Evolutionary conservation across 306 rosid genomes (phyloP), one percentile per base, ranked within the genome.

Genomic region (Lathyrus oleraceus): DNA sequence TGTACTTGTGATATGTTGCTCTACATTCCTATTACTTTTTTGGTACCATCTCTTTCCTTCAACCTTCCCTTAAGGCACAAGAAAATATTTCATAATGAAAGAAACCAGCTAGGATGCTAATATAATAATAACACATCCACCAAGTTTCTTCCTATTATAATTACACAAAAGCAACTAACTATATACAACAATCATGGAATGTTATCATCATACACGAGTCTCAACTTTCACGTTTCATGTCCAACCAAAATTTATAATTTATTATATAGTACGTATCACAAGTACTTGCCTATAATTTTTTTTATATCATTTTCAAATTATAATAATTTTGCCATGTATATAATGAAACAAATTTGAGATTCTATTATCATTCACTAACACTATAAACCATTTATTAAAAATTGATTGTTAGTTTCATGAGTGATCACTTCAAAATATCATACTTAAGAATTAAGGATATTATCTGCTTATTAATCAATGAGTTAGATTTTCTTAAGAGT

Each of bases 51-150:
- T 78, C 52, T 67, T 64, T 53, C 77, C 72, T 63, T 61, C 21
- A 56, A 1, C 49, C 77, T 74, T 88, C 82, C 87, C 89, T 87
- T 89, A 69, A 79, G 70, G n/a, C 75, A 57, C 76, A 79, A 89
- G 96, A 82, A 80, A 81, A 87, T 71, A 49, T 56, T 79, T 79
- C 65, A 76, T 76, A 67, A 79, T 79, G 76, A 76, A 74, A 78
- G 1, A 43, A 23, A 74, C 61, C 59, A 57, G 83, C 78, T 78
- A 70, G 81, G 69, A 20, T 71, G 61, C 21, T 69, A 71, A 74
- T 74, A 78, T 70, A 65, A 74, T 78, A 78, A 67, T 51, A 23
- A 13, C 58, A 17, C 15, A 23, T 74, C 64, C 72, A 82, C 76
- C 71, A 60, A 65, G 75, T 74, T 72, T 70, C 69, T 65, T 61